Percentiles rank a stretch among this genome's conserved stretches.
phyloP scores from a whole-genome alignment of 305 asterid genomes.

The Fraxinus paxiana region DNA sequence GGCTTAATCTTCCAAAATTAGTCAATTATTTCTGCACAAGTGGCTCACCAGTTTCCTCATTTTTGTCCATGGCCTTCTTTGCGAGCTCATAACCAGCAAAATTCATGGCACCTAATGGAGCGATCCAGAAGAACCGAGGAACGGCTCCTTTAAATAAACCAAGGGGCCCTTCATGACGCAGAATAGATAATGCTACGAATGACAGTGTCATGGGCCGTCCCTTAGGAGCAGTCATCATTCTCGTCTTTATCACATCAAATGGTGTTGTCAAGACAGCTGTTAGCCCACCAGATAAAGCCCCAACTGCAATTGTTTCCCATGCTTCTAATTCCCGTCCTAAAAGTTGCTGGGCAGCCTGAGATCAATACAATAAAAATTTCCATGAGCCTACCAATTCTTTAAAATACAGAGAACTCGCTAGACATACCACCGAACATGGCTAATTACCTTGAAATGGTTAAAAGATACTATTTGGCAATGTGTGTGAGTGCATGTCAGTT shows the following conservation, averaged over 20 bases:
- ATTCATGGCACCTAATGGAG: slow-evolving; percentile 95
- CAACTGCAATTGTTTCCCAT: slow-evolving; percentile 86
- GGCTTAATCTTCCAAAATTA: neutral
- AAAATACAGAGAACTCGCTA: neutral
- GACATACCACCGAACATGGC: neutral
- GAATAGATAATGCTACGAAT: slow-evolving; percentile 61
- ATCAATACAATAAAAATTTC: neutral
- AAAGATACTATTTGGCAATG: neutral
- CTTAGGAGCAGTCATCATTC: slow-evolving; percentile 82
- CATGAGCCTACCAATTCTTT: neutral
- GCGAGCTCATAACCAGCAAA: slow-evolving; percentile 94
- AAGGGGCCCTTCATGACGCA: slow-evolving; percentile 75
- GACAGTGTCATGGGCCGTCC: slow-evolving; percentile 58
- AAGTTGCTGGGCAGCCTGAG: slow-evolving; percentile 61
- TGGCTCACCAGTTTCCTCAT: slow-evolving; percentile 41
- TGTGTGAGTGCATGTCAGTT: neutral
- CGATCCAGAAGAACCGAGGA: slow-evolving; percentile 96
- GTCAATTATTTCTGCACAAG: slow-evolving; percentile 41
- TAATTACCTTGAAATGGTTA: neutral
- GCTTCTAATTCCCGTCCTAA: slow-evolving; percentile 80
- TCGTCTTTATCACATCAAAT: slow-evolving; percentile 87
- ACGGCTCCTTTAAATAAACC: slow-evolving; percentile 91
- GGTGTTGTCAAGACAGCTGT: slow-evolving; percentile 88
- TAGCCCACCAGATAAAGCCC: slow-evolving; percentile 88
- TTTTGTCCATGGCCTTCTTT: slow-evolving; percentile 71